Base-by-base conservation (phyloP, 129 eudicot genomes). In the Chrysanthemum seticuspe region DNA sequence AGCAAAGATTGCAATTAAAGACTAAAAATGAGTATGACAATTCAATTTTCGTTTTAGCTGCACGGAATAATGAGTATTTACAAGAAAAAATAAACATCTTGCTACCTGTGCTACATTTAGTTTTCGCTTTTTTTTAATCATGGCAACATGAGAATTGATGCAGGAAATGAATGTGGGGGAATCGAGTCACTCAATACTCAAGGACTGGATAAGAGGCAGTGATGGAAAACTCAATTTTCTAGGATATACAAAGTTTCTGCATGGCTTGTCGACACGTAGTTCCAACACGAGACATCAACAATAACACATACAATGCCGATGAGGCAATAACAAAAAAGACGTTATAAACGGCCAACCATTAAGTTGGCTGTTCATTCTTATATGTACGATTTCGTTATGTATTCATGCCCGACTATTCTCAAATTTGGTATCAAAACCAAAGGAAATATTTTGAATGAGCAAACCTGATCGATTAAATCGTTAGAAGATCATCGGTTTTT, bases 161-260 rank as follows among this genome's bases (percentile, higher is more conserved):
- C 84, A 94, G 97, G 98, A 90, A 75, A 70, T 94, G 88, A 86
- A 83, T 50, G 81, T 88, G 79, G 91, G 91, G 1, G 83, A 85
- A 13, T 44, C 96, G 14, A 83, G 89, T 31, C 58, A 90, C 77
- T 23, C 88, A 75, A 75, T 85, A 63, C 85, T 95, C 11, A 90
- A 83, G 72, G 97, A 95, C 62, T 95, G 98, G 98, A 85, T 94
- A 10, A 79, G 97, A 67, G 67, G 47, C 12, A 79, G 88, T 0
- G 97, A 95, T 56, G 89, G 91, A 25, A 88, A 88, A 63, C 84
- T 91, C 45, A 95, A 81, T 85, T 85, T 90, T 74, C 75, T 90
- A 8, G 99, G 99, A 13, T 95, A 82, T 66, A 95, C 97, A 12
- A 95, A 95, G 83, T 90, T 90, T 84, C 86, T 95, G 87, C 99